Evolutionary conservation across 345 rosid genomes (phyloP), one percentile per base, ranked within the genome.

Genomic region (Arabis alpina): DNA sequence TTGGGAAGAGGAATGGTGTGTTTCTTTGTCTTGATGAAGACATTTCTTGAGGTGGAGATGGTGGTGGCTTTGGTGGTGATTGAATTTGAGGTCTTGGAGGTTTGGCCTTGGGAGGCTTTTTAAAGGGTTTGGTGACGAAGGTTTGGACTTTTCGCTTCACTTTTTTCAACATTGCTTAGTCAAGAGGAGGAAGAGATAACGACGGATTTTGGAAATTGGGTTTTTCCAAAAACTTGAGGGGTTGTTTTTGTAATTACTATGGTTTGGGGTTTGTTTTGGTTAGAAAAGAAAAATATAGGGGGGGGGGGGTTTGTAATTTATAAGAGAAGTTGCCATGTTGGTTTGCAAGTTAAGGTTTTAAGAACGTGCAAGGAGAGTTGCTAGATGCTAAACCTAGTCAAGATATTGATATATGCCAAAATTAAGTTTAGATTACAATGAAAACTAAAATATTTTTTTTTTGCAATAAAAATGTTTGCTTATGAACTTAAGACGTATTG

Each of bases 1-100:
- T 44, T 2, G 99, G 99, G 81, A 91, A 91, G 67, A 83, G 81
- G 25, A 81, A 94, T 0, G 91, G 93, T n/a, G 66, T 28, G 34
- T 63, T 34, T 7, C 27, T 71, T 12, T 16, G 71, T 64, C 48
- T 79, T 0, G 79, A 51, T 19, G 13, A 58, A 66, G 67, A 6
- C 79, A 75, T 75, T n/a, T 55, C 41, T 15, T 48, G 64, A 16
- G 72, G 70, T 40, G 63, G 72, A n/a, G 82, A 54, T 25, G 79
- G 81, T 1, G 77, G n/a, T 70, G 68, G 59, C n/a, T 34, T 41
- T 27, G 63, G 62, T 5, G 73, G 59, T 44, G 82, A 45, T 0
- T 71, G 59, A 40, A 81, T 45, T 0, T 69, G 63, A 19, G 75
- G 75, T 42, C 55, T 62, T 10, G 2, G 10, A 24, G 70, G 78